Evolutionary conservation across 345 rosid genomes (phyloP).

Genomic region (Rhizophora mangle): DNA sequence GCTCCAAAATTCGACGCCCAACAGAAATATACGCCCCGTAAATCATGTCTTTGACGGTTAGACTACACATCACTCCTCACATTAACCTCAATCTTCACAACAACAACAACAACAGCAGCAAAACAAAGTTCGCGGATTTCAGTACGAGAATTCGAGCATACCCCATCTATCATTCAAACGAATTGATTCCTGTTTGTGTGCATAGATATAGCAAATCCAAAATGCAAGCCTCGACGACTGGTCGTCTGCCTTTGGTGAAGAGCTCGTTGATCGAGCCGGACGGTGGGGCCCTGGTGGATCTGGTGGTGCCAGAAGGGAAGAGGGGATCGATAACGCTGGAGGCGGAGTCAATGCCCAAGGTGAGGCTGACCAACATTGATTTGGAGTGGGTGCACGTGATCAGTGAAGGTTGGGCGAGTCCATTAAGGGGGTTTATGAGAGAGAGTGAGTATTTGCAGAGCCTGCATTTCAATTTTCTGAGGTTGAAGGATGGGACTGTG

Average conservation of each 20-base stretch:
- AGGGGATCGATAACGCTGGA: slow-evolving; percentile 47
- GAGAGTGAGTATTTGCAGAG: slow-evolving; percentile 87
- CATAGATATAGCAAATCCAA: slow-evolving; percentile 7
- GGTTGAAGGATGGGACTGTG: slow-evolving; percentile 49
- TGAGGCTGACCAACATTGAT: slow-evolving; percentile 63
- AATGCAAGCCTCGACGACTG: slow-evolving; percentile 24
- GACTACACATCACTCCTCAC: slow-evolving; percentile 27
- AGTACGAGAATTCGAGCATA: slow-evolving; percentile 23
- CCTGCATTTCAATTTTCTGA: slow-evolving; percentile 75
- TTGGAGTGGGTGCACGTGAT: slow-evolving; percentile 95
- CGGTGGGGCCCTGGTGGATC: slow-evolving; percentile 73
- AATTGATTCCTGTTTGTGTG: slow-evolving; percentile 22
- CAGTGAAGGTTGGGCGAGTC: slow-evolving; percentile 97
- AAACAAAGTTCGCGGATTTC: slow-evolving; percentile 2
- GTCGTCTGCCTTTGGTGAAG: slow-evolving; percentile 18
- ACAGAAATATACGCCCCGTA: neutral
- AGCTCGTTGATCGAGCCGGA: slow-evolving; percentile 90
- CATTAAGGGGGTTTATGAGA: slow-evolving; percentile 90
- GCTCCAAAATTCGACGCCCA: neutral
- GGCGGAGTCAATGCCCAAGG: slow-evolving; percentile 64
- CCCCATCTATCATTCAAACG: slow-evolving; percentile 42
- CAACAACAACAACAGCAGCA: neutral
- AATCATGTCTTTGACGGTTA: slow-evolving; percentile 53
- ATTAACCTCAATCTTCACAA: slow-evolving; percentile 3
- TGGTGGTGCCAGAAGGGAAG: slow-evolving; percentile 58